Evolutionary conservation across 2,329 filamentous ascomycete species (phyloP), one percentile per base, ranked within the genome.

Genomic region (Myriosclerotinia curreyana): DNA sequence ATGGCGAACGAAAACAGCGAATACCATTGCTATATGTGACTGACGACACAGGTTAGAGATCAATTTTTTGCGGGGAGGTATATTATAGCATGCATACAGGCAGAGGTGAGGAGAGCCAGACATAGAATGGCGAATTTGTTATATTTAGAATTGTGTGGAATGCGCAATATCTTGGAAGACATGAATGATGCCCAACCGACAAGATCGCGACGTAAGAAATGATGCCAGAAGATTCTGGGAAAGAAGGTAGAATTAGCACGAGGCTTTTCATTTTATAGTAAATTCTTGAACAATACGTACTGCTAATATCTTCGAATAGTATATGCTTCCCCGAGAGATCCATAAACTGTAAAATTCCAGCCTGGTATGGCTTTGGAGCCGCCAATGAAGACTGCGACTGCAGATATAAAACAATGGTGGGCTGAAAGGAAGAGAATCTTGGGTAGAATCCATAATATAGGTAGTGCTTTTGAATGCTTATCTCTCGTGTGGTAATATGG

Each of bases 1-100:
- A 61, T 54, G 20, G 34, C 59, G 14, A 22, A 61, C 7, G 49
- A 25, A 42, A 14, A 22, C 17, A 53, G 38, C 9, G 25, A 42
- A 61, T 61, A 61, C 48, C 59, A 61, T 17, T 40, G 38, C 44
- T 53, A 53, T 52, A 53, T 61, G 25, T 52, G 59, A 14, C 59
- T 34, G 22, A 61, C 11, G 22, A 48, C 49, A 53, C 59, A 61
- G 12, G 17, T 22, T 31, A 25, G 8, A 53, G 34, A 11, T 17
- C 20, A 8, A 7, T 44, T 51, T 51, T 53, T 61, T 8, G 25
- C 46, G 11, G 46, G 46, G 7, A 61, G 12, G 31, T 53, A 40
- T 28, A 34, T 17, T 34, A 61, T 40, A n/a, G 46, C 59, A 44
- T 53, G 48, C 48, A 52, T 52, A 42, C 34, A 42, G 12, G 34